phyloP scores from a whole-genome alignment of 106 monocot species.

The Xerophyta viscosa region DNA sequence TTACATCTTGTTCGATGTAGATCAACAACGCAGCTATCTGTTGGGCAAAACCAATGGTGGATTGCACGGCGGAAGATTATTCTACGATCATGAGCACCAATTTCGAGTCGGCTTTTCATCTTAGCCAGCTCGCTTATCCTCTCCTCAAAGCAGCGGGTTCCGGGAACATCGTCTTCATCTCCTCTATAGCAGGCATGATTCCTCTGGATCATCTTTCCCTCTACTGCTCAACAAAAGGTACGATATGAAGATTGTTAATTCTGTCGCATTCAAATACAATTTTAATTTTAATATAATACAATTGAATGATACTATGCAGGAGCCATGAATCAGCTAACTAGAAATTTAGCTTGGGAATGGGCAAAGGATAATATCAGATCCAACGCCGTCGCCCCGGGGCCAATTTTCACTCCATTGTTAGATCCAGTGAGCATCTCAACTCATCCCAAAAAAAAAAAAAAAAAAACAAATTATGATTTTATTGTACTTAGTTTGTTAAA shows the following conservation, averaged over 20 bases:
- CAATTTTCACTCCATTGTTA: not conserved
- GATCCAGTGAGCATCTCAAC: not conserved
- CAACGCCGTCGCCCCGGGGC: not conserved
- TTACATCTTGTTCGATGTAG: too few relatives aligned
- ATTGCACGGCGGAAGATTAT: constrained; percentile 12
- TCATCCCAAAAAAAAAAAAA: too few relatives aligned
- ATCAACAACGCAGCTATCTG: constrained; percentile 19
- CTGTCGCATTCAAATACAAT: too few relatives aligned
- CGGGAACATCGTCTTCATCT: constrained; percentile 22
- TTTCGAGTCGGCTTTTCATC: constrained; percentile 29
- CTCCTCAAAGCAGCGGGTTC: constrained; percentile 20
- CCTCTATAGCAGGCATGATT: constrained; percentile 7
- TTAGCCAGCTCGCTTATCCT: constrained; percentile 30
- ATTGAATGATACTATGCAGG: too few relatives aligned
- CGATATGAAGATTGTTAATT: constrained; percentile 3
- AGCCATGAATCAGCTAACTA: constrained; percentile 7
- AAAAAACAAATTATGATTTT: too few relatives aligned
- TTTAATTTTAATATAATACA: too few relatives aligned
- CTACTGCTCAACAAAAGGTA: constrained; percentile 16
- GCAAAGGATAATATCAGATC: constrained; percentile 6
- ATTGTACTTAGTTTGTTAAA: too few relatives aligned
- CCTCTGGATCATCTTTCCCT: not conserved
- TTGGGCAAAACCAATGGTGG: not conserved
- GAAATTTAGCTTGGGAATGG: constrained; percentile 12
- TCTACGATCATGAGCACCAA: constrained; percentile 15